These are phyloP conservation scores for Bromus sterilis DNA, from an alignment of 176 grass and related monocot species.

Conservation along the genomic window DNA sequence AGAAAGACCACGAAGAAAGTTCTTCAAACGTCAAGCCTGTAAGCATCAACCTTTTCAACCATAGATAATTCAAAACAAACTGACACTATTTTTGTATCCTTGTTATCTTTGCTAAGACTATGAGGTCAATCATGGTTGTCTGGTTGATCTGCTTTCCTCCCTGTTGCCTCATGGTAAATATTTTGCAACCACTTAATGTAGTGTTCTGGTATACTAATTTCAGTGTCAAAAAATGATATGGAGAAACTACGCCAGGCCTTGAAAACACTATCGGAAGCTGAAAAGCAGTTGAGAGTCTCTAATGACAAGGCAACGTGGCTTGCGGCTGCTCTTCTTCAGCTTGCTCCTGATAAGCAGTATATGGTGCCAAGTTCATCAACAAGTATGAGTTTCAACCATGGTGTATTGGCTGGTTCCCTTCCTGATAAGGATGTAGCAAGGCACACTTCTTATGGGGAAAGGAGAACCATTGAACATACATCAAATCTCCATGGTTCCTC, in stretches of 20 bases:
- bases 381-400: slow-evolving; percentile 43
- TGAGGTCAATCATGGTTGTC: neutral
- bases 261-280: slow-evolving; percentile 64
- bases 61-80: neutral
- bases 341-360: slow-evolving; percentile 83
- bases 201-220: slow-evolving; percentile 22
- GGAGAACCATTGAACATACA: slow-evolving; percentile 19
- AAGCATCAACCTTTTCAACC: slow-evolving; percentile 22
- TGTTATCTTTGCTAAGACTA: slow-evolving; percentile 4
- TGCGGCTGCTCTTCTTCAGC: slow-evolving; percentile 78
- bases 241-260: slow-evolving; percentile 67
- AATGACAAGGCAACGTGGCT: slow-evolving; percentile 73
- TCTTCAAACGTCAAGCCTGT: slow-evolving; percentile 59
- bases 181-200: slow-evolving; percentile 8
- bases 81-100: neutral
- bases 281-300: slow-evolving; percentile 68
- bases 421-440: slow-evolving; percentile 28
- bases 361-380: slow-evolving; percentile 55
- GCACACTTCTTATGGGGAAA: slow-evolving; percentile 30
- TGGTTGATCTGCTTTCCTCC: neutral
- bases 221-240: slow-evolving; percentile 69
- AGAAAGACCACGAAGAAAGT: slow-evolving; percentile 56
- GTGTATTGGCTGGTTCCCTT: slow-evolving; percentile 23
- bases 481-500: slow-evolving; percentile 22
- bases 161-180: neutral